Base-by-base conservation (phyloP, 176 grass and related monocot species). In the Oryza longistaminata region DNA sequence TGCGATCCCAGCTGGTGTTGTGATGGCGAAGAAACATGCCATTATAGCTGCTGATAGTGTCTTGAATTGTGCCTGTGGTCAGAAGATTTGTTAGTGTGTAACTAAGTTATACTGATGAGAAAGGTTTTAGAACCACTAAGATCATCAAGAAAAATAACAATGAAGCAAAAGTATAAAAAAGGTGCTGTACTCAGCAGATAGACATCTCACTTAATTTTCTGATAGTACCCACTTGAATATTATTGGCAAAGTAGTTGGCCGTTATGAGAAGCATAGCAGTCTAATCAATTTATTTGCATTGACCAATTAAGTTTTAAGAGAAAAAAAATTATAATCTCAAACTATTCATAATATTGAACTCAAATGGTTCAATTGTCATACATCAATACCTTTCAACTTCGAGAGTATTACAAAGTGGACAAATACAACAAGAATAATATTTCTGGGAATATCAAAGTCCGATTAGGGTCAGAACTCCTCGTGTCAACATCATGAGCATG, bases 11-110 rank as follows among this genome's bases (percentile, higher is more conserved):
- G 74, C 75, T 11, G 96, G 93, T 45, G 96, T 98, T 39, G 96
- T 98, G 26, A 95, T 81, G 52, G 90, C 88, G 83, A 95, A 98
- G 85, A 98, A 95, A 2, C 89, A 86, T 5, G 91, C 91, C 96
- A 98, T 95, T 13, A 90, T 26, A 50, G 39, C 26, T 21, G 89
- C 85, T 11, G 82, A 88, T 40, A 89, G 58, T 29, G 84, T 90
- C 44, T 86, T 95, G 53, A 98, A 90, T 40, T 89, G 91, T 53
- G 93, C 96, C 93, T 98, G 89, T 44, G 43, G 17, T 58, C 27
- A 55, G 24, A 55, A 37, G 13, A 31, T 12, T 72, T 73, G 34
- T 35, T 17, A 71, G 31, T 9, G 73, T 82, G 53, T 66, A 53
- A 80, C 66, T 37, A 78, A 46, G 72, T 66, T 6, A 11, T 55